Evolutionary conservation across 345 rosid species (phyloP).

Genomic region (Hibiscus syriacus): DNA sequence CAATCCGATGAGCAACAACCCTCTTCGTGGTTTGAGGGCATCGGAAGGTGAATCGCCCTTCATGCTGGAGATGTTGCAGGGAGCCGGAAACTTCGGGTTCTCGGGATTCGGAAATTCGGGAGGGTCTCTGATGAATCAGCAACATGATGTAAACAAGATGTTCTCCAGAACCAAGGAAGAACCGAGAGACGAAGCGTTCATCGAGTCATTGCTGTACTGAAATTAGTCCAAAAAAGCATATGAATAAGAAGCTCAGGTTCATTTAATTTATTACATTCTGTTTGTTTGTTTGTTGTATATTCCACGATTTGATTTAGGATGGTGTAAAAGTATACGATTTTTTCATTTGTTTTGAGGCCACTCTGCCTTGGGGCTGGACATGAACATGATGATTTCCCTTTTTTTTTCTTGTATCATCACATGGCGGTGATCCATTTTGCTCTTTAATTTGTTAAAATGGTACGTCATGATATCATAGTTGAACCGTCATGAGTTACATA

Average conservation of each 20-base stretch:
- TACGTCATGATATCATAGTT: not conserved
- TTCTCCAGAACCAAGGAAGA: slow-evolving; percentile 48
- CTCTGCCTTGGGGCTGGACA: not conserved
- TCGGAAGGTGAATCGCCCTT: slow-evolving; percentile 30
- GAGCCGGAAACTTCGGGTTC: slow-evolving; percentile 29
- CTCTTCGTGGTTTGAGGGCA: slow-evolving; percentile 16
- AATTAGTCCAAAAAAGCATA: not conserved
- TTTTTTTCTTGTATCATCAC: not conserved
- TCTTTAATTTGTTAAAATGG: not conserved
- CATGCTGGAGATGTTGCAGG: slow-evolving; percentile 41
- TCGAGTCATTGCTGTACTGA: slow-evolving; percentile 41
- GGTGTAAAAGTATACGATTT: slow-evolving; percentile 4
- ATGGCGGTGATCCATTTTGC: not conserved
- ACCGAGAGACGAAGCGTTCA: slow-evolving; percentile 47
- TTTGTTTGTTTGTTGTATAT: slow-evolving; percentile 24
- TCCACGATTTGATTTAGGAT: slow-evolving; percentile 6
- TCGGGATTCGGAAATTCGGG: slow-evolving; percentile 30
- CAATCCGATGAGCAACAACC: slow-evolving; percentile 20
- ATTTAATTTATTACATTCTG: slow-evolving; percentile 21
- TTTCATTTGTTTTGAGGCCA: slow-evolving; percentile 18
- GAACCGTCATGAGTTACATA: not conserved
- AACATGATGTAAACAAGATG: slow-evolving; percentile 16
- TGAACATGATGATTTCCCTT: not conserved
- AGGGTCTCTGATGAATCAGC: slow-evolving; percentile 33
- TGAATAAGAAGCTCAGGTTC: slow-evolving; percentile 15